A percentile compares a stretch with the other conserved stretches of the same genome.
Conservation (phyloP, 495 filamentous ascomycete species). For the Aspergillus olivimuriae region DNA sequence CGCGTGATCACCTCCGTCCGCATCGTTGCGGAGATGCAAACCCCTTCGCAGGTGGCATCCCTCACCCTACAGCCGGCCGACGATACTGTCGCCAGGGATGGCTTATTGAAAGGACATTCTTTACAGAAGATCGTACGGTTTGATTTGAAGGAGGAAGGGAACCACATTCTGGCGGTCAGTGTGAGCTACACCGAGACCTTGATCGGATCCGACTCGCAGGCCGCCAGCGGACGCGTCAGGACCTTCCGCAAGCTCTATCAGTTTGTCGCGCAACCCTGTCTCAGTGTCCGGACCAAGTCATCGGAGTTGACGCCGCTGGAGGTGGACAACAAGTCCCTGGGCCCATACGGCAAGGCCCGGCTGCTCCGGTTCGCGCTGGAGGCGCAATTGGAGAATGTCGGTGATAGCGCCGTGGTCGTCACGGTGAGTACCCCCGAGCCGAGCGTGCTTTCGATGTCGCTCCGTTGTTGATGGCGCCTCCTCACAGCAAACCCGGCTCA, state of each 20-base stretch:
- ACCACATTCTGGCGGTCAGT: conserved; percentile 89
- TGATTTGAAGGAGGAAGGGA: conserved; percentile 89
- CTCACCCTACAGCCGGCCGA: conserved; percentile 47
- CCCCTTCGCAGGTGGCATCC: conserved; percentile 57
- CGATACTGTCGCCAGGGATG: conserved; percentile 31
- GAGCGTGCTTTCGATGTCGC: too few species aligned
- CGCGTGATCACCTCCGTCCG: conserved; percentile 65
- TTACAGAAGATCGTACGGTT: conserved; percentile 79
- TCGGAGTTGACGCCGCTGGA: conserved; percentile 48
- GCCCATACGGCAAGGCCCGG: conserved; percentile 40
- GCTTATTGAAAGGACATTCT: conserved; percentile 59
- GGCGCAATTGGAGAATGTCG: conserved; percentile 91
- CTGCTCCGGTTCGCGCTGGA: conserved; percentile 61
- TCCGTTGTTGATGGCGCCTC: neutral
- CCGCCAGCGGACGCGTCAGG: conserved; percentile 62
- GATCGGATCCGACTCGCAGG: conserved; percentile 47
- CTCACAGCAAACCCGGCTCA: conserved; percentile 43
- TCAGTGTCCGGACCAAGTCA: conserved; percentile 86
- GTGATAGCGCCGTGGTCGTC: conserved; percentile 42
- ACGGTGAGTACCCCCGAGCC: too few species aligned
- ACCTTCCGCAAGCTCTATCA: conserved; percentile 96
- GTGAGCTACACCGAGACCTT: conserved; percentile 75
- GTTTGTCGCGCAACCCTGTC: conserved; percentile 81
- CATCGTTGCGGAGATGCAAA: conserved; percentile 92
- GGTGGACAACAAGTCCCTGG: conserved; percentile 37